Evolutionary conservation across 2,329 filamentous ascomycete genomes (phyloP), one percentile per base, ranked within the genome.

Genomic region (Onygena corvina): DNA sequence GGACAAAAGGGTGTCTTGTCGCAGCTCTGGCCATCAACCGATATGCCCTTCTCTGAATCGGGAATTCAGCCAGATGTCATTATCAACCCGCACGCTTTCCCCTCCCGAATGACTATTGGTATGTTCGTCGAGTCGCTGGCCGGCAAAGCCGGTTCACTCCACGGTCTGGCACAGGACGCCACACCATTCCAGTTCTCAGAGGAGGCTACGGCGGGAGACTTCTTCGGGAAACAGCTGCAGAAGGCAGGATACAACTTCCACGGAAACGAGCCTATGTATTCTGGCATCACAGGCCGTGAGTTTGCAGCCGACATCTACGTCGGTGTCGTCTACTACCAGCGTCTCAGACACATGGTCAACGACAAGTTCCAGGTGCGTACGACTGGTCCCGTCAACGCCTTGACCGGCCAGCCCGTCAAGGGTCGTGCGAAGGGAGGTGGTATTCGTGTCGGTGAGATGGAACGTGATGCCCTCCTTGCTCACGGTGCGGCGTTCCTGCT

Each of bases 391-490:
- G 84, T 95, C 36, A 92, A 92, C 49, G 79, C 83, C 20, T 80
- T 92, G 12, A 96, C 90, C 0, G 89, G 90, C 27, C 92, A 98
- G 65, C 92, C 92, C 34, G 92, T 98, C 74, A 95, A 96, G 73
- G 92, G 92, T 56, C 77, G 92, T 65, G 92, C 93, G 65, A 86
- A 90, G 68, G 92, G 90, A 63, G 92, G 92, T 71, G 92, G 92
- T 81, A 95, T 98, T 64, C 88, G 92, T 75, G 90, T 98, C 25
- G 92, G 92, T 69, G 92, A 98, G 69, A 98, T 98, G 92, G 92
- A 98, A 71, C 84, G 92, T 57, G 92, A 98, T 67, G 86, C 90
- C 2, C 75, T 98, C 18, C 78, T 98, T 50, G 92, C 92, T 3
- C 92, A 98, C 73, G 92, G 92, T 20, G 92, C 89, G 1, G 89